These are phyloP conservation scores for Lentinus tigrinus DNA, from an alignment of 768 basidiomycete species.

Conservation along the genomic window DNA sequence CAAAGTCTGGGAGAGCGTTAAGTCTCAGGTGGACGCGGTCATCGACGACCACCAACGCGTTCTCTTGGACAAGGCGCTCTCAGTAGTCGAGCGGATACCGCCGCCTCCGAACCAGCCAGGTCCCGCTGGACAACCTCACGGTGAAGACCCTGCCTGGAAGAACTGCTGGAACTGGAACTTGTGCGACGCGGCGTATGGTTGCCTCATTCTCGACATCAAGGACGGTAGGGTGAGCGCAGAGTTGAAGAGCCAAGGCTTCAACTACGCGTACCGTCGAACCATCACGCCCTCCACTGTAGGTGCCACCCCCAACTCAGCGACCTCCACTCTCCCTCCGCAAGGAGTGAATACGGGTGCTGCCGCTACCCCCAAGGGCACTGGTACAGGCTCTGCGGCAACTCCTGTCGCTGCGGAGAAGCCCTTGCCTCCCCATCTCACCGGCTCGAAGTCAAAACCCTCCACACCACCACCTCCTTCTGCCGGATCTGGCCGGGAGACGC, in stretches of 20 bases:
- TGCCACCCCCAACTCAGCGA: conserved; percentile 58
- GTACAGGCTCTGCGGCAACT: conserved; percentile 17
- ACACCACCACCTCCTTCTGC: conserved; percentile 29
- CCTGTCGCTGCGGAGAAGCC: conserved; percentile 31
- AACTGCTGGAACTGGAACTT: conserved; percentile 99
- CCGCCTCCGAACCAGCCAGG: conserved; percentile 44
- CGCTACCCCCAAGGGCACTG: conserved; percentile 31
- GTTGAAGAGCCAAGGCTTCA: conserved; percentile 93
- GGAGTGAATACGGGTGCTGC: conserved; percentile 34
- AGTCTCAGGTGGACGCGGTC: conserved; percentile 84
- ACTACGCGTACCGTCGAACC: conserved; percentile 89
- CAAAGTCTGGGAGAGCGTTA: conserved; percentile 94
- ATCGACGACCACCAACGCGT: conserved; percentile 89
- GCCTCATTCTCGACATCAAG: conserved; percentile 82
- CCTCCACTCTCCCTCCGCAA: conserved; percentile 47
- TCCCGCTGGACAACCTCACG: conserved; percentile 44
- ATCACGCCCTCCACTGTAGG: conserved; percentile 50
- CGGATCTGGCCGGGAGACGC: conserved; percentile 30
- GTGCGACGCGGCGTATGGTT: conserved; percentile 93
- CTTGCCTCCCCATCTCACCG: conserved; percentile 33
- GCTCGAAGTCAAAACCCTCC: conserved; percentile 21
- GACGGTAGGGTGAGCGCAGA: conserved; percentile 93
- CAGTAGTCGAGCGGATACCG: conserved; percentile 81
- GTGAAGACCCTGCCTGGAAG: conserved; percentile 95
- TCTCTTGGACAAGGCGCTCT: conserved; percentile 85